phyloP scores from a whole-genome alignment of 177 flowering plant genomes.

The Vitis hybrid region DNA sequence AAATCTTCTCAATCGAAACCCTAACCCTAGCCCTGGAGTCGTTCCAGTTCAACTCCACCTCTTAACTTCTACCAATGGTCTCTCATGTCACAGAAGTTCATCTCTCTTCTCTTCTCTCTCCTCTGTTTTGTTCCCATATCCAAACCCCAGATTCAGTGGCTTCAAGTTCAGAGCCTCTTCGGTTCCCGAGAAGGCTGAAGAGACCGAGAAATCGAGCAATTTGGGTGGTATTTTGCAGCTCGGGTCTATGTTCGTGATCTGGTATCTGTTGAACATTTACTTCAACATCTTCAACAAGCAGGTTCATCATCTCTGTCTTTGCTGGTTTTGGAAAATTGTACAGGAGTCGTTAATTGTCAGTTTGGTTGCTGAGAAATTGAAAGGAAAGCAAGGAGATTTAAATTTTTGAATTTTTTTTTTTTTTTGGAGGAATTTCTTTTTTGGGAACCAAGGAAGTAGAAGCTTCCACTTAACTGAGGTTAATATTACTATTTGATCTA shows the following conservation, averaged over 20 bases:
- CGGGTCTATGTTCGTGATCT: constrained; percentile 45
- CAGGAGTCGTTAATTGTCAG: too few relatives aligned
- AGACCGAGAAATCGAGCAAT: constrained; percentile 4
- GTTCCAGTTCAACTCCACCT: not conserved
- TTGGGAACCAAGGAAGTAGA: too few relatives aligned
- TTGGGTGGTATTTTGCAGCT: constrained; percentile 31
- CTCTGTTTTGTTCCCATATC: constrained; percentile 2
- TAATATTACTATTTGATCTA: too few relatives aligned
- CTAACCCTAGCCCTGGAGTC: not conserved
- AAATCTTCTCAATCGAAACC: not conserved
- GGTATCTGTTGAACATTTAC: constrained; percentile 61
- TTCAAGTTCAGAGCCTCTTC: constrained; percentile 27
- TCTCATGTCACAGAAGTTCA: not conserved
- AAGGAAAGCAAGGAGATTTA: not conserved
- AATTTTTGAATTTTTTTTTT: too few relatives aligned
- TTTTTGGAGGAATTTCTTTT: too few relatives aligned
- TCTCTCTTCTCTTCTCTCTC: not conserved
- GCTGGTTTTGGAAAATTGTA: not conserved
- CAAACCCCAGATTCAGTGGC: not conserved
- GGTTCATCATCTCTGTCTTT: constrained; percentile 24
- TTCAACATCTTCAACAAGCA: constrained; percentile 66
- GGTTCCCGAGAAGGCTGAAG: constrained; percentile 24
- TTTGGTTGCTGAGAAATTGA: not conserved
- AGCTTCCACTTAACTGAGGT: too few relatives aligned
- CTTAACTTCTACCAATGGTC: not conserved